These are phyloP conservation scores for Psidium friedrichsthalianum DNA, from an alignment of 345 rosid genomes.

Conservation along the genomic window DNA sequence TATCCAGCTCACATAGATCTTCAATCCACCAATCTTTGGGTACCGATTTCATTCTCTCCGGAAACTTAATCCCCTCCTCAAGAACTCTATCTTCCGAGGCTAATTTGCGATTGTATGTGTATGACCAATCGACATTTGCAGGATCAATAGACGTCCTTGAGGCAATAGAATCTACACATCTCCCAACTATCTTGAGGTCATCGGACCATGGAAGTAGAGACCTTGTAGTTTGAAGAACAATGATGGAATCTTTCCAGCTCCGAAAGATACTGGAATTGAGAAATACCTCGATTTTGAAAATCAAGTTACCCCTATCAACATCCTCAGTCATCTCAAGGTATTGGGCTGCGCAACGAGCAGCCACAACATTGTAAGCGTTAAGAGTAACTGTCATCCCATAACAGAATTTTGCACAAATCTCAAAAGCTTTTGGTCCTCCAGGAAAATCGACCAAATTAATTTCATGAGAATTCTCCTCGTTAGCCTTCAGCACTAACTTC, in stretches of 20 bases:
- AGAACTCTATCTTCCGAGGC: slow-evolving; percentile 36
- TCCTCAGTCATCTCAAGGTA: slow-evolving; percentile 91
- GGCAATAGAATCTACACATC: slow-evolving; percentile 82
- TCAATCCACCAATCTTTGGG: slow-evolving; percentile 99
- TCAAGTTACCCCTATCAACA: slow-evolving; percentile 66
- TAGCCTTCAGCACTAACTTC: slow-evolving; percentile 37
- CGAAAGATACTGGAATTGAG: slow-evolving; percentile 75
- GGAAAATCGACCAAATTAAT: slow-evolving; percentile 56
- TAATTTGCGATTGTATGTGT: slow-evolving; percentile 69
- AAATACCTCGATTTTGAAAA: slow-evolving; percentile 78
- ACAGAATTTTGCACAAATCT: slow-evolving; percentile 93
- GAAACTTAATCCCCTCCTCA: slow-evolving; percentile 26
- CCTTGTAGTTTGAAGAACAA: slow-evolving; percentile 77
- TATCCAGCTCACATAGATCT: slow-evolving; percentile 77
- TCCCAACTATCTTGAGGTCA: slow-evolving; percentile 69
- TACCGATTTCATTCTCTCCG: slow-evolving; percentile 27
- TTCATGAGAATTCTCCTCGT: slow-evolving; percentile 47
- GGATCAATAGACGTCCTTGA: slow-evolving; percentile 73
- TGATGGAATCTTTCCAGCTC: slow-evolving; percentile 93
- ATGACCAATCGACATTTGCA: slow-evolving; percentile 70
- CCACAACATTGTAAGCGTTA: slow-evolving; percentile 75
- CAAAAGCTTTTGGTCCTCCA: slow-evolving; percentile 84
- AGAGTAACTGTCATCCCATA: slow-evolving; percentile 84
- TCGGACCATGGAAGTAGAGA: slow-evolving; percentile 87
- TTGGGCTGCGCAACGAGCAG: slow-evolving; percentile 85